Conservation (phyloP, 345 rosid genomes). For the Erysimum cheiranthoides region DNA sequence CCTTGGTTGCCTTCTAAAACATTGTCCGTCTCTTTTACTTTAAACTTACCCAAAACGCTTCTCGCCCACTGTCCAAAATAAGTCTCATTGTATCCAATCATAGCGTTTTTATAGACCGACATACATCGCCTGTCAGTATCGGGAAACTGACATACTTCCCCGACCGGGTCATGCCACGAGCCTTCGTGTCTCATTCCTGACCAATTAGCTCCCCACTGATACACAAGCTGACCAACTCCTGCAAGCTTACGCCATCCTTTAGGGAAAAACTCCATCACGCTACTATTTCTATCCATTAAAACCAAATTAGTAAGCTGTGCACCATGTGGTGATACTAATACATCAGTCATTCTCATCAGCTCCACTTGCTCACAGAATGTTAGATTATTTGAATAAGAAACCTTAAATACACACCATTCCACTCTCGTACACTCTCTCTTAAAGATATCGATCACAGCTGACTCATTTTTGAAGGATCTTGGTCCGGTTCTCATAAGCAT, state of each 20-base stretch:
- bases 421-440: constrained; percentile 58
- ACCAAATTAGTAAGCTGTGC: constrained; percentile 80
- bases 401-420: constrained; percentile 62
- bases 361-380: constrained; percentile 80
- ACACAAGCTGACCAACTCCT: constrained; percentile 77
- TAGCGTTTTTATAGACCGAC: constrained; percentile 65
- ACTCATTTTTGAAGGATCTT: constrained; percentile 73
- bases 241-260: constrained; percentile 81
- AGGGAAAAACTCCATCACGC: constrained; percentile 78
- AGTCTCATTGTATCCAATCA: constrained; percentile 62
- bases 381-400: constrained; percentile 68
- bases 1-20: neutral
- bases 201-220: constrained; percentile 78
- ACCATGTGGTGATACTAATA: constrained; percentile 70
- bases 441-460: constrained; percentile 55
- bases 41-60: constrained; percentile 54
- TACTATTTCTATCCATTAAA: constrained; percentile 73
- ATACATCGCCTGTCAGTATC: constrained; percentile 74
- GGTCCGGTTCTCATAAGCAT: constrained; percentile 72
- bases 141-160: constrained; percentile 58
- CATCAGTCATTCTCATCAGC: constrained; percentile 69
- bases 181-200: constrained; percentile 79
- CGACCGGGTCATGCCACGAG: constrained; percentile 74
- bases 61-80: constrained; percentile 61
- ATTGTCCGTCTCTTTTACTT: constrained; percentile 41